phyloP scores from a whole-genome alignment of 2,329 filamentous ascomycete genomes.

The Zarea fungicola region DNA sequence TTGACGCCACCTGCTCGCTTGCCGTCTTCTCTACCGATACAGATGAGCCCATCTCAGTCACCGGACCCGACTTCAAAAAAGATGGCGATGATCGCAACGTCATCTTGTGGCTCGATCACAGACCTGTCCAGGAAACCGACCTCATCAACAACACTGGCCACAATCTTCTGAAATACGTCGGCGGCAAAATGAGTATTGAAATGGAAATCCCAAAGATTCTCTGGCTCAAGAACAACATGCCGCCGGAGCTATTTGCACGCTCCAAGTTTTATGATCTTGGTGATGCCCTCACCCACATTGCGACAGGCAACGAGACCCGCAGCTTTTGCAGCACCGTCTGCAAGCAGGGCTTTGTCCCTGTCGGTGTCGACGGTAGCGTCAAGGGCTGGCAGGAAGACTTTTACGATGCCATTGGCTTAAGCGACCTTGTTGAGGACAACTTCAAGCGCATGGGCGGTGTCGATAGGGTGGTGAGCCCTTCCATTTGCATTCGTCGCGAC shows the following conservation, averaged over 20 bases:
- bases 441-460: conserved; percentile 94
- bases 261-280: conserved; percentile 97
- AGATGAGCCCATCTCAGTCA: conserved; percentile 86
- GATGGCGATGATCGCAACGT: conserved; percentile 87
- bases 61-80: conserved; percentile 72
- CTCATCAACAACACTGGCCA: conserved; percentile 91
- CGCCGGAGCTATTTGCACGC: conserved; percentile 77
- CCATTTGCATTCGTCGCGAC: too few species aligned
- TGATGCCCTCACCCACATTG: conserved; percentile 89
- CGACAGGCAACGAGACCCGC: conserved; percentile 84
- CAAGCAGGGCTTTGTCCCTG: conserved; percentile 93
- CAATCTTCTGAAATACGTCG: conserved; percentile 91
- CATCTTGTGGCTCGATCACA: conserved; percentile 95
- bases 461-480: conserved; percentile 78
- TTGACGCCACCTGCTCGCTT: conserved; percentile 97
- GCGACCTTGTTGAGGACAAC: conserved; percentile 75
- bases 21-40: conserved; percentile 86
- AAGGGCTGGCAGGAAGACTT: conserved; percentile 99
- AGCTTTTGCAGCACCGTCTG: conserved; percentile 96
- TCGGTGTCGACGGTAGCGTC: conserved; percentile 94
- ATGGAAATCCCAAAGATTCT: conserved; percentile 99
- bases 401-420: conserved; percentile 77
- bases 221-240: conserved; percentile 99
- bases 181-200: conserved; percentile 97
- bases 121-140: conserved; percentile 82